These are phyloP conservation scores for Helotiales sp. DNA, from an alignment of 2,329 filamentous ascomycete species.

Conservation along the genomic window DNA sequence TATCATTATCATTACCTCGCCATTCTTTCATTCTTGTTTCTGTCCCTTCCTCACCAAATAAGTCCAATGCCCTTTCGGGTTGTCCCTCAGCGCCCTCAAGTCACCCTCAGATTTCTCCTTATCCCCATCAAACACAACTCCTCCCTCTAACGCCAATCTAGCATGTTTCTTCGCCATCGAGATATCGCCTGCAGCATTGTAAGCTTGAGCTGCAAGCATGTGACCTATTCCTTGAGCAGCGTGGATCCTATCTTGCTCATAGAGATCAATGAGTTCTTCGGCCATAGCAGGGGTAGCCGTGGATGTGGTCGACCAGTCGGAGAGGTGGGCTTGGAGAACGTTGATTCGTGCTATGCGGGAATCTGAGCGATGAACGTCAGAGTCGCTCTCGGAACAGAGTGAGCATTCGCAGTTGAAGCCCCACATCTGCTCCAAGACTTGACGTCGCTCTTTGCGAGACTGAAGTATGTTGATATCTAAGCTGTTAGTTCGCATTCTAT, in stretches of 20 bases:
- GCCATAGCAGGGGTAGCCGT: conserved; percentile 37
- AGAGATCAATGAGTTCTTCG: conserved; percentile 39
- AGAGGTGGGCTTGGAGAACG: conserved; percentile 35
- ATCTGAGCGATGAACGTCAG: conserved; percentile 36
- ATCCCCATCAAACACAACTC: conserved; percentile 35
- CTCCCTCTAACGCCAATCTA: conserved; percentile 29
- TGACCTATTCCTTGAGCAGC: conserved; percentile 36
- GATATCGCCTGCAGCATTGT: conserved; percentile 38
- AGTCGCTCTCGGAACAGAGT: conserved; percentile 34
- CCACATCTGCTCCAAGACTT: conserved; percentile 37
- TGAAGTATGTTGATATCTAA: conserved; percentile 36
- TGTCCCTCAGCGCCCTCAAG: conserved; percentile 37
- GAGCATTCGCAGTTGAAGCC: conserved; percentile 42
- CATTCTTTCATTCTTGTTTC: background rate
- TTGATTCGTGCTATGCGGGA: conserved; percentile 36
- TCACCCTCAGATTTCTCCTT: conserved; percentile 33
- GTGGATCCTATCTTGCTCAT: conserved; percentile 38
- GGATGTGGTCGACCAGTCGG: conserved; percentile 36
- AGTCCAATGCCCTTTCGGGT: conserved; percentile 34
- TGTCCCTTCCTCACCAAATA: conserved; percentile 21
- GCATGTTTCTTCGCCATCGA: conserved; percentile 37
- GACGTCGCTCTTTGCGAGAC: conserved; percentile 32
- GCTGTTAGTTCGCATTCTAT: background rate
- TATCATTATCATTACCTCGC: background rate
- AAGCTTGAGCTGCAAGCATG: conserved; percentile 42